Evolutionary conservation across 257 asterid genomes (phyloP), one percentile per base, ranked within the genome.

Genomic region (Ophiorrhiza pumila): DNA sequence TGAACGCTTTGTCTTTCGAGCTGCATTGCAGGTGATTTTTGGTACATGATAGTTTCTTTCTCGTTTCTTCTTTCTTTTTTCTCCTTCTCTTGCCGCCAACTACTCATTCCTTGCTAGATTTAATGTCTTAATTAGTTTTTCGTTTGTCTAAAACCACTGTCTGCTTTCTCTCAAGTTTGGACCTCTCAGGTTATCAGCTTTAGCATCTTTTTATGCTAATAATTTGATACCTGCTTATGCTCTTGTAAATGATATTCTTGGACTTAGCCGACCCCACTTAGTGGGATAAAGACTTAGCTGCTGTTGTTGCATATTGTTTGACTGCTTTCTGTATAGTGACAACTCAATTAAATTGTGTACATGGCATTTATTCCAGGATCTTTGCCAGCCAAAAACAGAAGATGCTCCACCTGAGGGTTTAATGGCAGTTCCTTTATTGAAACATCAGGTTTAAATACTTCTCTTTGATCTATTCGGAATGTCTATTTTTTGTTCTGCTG

Each of bases 371-470:
- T 76, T 73, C 59, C 81, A 85, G 90, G 87, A 81, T 81, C 86
- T 91, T 83, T 84, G 91, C 29, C 96, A 86, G 85, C 96, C 97
- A 74, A 88, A 78, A 79, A 79, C 82, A 70, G 97, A 93, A 86
- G 94, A 94, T 27, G 74, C 65, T 78, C 92, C 92, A 27, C 96
- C 98, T 45, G 94, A 88, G 74, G 98, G 98, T 61, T 68, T 79
- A 76, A 76, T 93, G 83, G 87, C 97, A 37, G 97, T 91, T 77
- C 85, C 91, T 76, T 83, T 93, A 68, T 82, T 93, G 80, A 91
- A 91, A 79, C 98, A 93, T 80, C 98, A 93, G 90, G 90, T 83
- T 71, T 11, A 25, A 32, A 17, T 45, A 18, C 49, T 6, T 25
- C 18, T 31, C 22, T 46, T 72, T 45, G 43, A 45, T 11, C n/a